These are phyloP conservation scores for Fusarium stilboides DNA, from an alignment of 2,329 filamentous ascomycete species.

Conservation along the genomic window DNA sequence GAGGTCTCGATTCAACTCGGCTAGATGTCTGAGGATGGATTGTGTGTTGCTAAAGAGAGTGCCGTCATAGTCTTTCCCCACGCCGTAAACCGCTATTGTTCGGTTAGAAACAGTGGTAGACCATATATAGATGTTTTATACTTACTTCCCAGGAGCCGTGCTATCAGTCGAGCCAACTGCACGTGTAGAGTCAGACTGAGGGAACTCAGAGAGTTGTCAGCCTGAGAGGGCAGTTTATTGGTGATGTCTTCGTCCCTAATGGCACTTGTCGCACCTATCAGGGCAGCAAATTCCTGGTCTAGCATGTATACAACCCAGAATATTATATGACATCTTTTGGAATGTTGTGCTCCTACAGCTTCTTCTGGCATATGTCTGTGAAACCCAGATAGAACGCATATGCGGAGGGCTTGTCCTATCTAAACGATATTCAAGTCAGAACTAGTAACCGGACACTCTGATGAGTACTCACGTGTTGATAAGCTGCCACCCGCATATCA, in stretches of 20 bases:
- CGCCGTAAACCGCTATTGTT: constrained; percentile 45
- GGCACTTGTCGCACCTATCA: constrained; percentile 49
- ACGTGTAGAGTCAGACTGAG: constrained; percentile 49
- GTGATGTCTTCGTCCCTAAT: constrained; percentile 53
- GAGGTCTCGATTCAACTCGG: constrained; percentile 48
- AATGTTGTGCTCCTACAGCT: constrained; percentile 44
- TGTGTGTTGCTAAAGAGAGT: constrained; percentile 50
- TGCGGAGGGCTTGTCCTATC: constrained; percentile 54
- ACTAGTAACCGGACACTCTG: fast-evolving
- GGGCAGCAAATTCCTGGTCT: constrained; percentile 48
- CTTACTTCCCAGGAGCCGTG: constrained; percentile 43
- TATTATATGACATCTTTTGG: constrained; percentile 48
- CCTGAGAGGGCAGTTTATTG: constrained; percentile 50
- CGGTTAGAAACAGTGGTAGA: not conserved
- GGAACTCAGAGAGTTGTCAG: constrained; percentile 47
- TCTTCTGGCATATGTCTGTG: constrained; percentile 49
- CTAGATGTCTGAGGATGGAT: constrained; percentile 48
- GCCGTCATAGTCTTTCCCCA: constrained; percentile 49
- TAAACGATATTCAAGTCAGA: constrained; percentile 5
- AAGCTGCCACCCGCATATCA: constrained; percentile 58
- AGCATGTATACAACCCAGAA: constrained; percentile 54
- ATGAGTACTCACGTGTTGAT: constrained; percentile 53
- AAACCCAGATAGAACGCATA: constrained; percentile 53
- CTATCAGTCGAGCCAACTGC: constrained; percentile 48
- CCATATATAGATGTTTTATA: fast-evolving